Conservation (phyloP, 768 basidiomycete genomes). For the Suillus variegatus region DNA sequence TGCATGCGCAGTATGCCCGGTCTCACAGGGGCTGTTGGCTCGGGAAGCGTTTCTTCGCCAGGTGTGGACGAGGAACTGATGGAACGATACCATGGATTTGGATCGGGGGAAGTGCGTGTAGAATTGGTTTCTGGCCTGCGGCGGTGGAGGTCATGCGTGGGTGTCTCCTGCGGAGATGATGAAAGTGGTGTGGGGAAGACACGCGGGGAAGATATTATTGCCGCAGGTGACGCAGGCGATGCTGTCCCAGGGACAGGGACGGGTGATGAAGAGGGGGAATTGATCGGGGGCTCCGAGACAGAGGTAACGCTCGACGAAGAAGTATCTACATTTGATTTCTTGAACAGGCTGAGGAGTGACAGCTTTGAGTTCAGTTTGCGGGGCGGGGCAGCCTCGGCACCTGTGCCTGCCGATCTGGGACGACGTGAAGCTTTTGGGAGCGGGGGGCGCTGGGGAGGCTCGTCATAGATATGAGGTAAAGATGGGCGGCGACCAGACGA, state of each 20-base stretch:
- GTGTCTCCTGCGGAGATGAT: conserved; percentile 31
- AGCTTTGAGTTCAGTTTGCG: conserved; percentile 67
- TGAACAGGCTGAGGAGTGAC: conserved; percentile 74
- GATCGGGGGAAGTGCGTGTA: conserved; percentile 36
- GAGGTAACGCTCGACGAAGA: conserved; percentile 37
- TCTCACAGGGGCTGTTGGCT: conserved; percentile 30
- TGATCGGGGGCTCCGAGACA: conserved; percentile 29
- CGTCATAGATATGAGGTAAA: conserved; percentile 53
- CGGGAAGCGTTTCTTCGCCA: conserved; percentile 29
- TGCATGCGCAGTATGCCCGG: conserved; percentile 43
- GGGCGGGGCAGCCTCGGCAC: conserved; percentile 48
- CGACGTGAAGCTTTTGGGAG: conserved; percentile 43
- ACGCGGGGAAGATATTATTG: conserved; percentile 32
- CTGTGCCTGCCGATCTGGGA: conserved; percentile 75
- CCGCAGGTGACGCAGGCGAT: conserved; percentile 18
- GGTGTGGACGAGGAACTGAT: conserved; percentile 24
- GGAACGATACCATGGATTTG: conserved; percentile 36
- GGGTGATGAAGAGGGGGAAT: conserved; percentile 27
- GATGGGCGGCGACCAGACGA: conserved; percentile 62
- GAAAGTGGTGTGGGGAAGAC: conserved; percentile 24
- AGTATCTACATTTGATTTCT: conserved; percentile 49
- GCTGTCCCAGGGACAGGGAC: conserved; percentile 21
- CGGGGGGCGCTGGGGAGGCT: conserved; percentile 34
- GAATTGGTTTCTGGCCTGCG: conserved; percentile 25
- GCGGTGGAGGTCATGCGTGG: conserved; percentile 19